phyloP scores from a whole-genome alignment of 495 filamentous ascomycete genomes.

The Penicillium salamii region DNA sequence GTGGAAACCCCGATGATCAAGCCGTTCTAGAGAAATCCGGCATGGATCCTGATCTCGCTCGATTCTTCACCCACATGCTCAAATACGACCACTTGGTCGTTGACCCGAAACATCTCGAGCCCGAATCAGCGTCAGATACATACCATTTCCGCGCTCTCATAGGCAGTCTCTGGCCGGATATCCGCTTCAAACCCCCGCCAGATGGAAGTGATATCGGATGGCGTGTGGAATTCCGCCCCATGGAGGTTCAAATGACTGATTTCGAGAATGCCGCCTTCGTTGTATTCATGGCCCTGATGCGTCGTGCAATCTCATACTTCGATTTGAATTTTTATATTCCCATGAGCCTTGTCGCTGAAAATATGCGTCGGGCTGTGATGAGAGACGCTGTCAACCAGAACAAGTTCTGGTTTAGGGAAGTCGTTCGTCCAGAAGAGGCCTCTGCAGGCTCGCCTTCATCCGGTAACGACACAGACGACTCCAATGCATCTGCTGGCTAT shows the following conservation, averaged over 20 bases:
- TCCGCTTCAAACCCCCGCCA: conserved; percentile 86
- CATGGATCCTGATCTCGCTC: not conserved
- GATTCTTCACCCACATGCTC: not conserved
- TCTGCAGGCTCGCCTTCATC: not conserved
- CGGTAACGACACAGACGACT: not conserved
- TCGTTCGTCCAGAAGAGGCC: conserved; percentile 47
- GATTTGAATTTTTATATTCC: conserved; percentile 91
- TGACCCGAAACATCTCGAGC: not conserved
- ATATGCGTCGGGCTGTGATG: conserved; percentile 53
- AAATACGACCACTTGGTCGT: not conserved
- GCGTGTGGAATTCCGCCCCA: conserved; percentile 87
- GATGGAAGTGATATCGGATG: conserved; percentile 71
- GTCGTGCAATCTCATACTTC: conserved; percentile 76
- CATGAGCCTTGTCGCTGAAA: conserved; percentile 57
- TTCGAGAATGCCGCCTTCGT: conserved; percentile 89
- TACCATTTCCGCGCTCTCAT: not conserved
- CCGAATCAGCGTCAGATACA: not conserved
- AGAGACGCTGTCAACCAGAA: conserved; percentile 69
- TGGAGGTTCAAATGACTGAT: conserved; percentile 93
- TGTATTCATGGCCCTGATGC: conserved; percentile 85
- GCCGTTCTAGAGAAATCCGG: not conserved
- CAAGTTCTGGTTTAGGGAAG: conserved; percentile 69
- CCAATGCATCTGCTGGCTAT: not conserved
- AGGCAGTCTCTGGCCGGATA: conserved; percentile 45
- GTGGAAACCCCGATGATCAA: not conserved